Percentiles rank a stretch among this genome's conserved stretches.
phyloP scores from a whole-genome alignment of 805 yeast species.

The Spathaspora passalidarum region DNA sequence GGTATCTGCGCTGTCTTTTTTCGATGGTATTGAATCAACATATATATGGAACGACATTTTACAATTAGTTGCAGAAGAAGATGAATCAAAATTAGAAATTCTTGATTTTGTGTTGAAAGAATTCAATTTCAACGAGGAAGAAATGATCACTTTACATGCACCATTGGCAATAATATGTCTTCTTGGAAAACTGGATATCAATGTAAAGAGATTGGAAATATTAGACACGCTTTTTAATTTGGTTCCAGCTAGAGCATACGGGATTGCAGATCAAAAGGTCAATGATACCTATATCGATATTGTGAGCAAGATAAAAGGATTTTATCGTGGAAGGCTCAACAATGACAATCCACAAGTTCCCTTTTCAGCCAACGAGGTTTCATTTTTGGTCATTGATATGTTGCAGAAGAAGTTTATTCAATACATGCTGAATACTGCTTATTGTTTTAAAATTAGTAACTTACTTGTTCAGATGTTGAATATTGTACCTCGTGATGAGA shows the following conservation, averaged over 20 bases:
- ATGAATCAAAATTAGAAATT: slow-evolving; percentile 36
- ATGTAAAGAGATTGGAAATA: slow-evolving; percentile 35
- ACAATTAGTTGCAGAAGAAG: slow-evolving; percentile 34
- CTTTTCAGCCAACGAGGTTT: slow-evolving; percentile 11
- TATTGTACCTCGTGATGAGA: slow-evolving; percentile 16
- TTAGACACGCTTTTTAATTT: slow-evolving; percentile 44
- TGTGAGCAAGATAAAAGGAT: slow-evolving; percentile 12
- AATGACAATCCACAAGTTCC: slow-evolving; percentile 10
- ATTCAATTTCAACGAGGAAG: slow-evolving; percentile 84
- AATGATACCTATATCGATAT: slow-evolving; percentile 9
- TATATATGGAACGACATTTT: slow-evolving; percentile 72
- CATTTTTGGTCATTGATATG: slow-evolving; percentile 16
- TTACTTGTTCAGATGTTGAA: slow-evolving; percentile 19
- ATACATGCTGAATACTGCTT: slow-evolving; percentile 11
- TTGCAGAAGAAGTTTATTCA: slow-evolving; percentile 17
- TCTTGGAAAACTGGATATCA: slow-evolving; percentile 23
- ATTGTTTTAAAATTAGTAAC: slow-evolving; percentile 18
- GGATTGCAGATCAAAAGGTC: slow-evolving; percentile 1
- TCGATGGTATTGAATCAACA: slow-evolving; percentile 81
- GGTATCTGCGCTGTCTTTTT: slow-evolving; percentile 62
- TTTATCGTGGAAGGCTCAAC: slow-evolving; percentile 15
- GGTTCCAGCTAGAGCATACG: slow-evolving; percentile 62
- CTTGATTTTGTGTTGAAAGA: slow-evolving; percentile 57
- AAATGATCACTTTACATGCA: slow-evolving; percentile 70
- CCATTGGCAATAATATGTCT: slow-evolving; percentile 63